Evolutionary conservation across 805 yeast genomes (phyloP).

Genomic region (Teunomyces stri): DNA sequence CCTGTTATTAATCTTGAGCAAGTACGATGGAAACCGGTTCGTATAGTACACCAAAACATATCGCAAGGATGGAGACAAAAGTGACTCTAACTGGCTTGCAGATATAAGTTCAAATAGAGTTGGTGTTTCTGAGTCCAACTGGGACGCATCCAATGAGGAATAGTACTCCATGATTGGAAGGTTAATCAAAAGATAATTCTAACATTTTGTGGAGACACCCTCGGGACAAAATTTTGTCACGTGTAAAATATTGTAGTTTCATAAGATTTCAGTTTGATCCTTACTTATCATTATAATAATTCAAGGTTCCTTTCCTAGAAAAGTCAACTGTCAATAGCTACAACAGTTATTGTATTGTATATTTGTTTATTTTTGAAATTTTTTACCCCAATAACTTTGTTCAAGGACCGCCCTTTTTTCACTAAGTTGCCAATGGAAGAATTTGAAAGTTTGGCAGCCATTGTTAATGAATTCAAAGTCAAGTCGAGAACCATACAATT

Average conservation of each 20-base stretch:
- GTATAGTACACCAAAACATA: conserved; percentile 81
- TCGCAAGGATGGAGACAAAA: conserved; percentile 79
- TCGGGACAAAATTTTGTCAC: neutral
- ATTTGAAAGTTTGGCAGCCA: conserved; percentile 18
- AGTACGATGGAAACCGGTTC: conserved; percentile 67
- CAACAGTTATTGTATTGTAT: no score
- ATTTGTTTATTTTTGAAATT: no score
- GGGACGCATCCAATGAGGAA: conserved; percentile 73
- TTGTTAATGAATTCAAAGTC: conserved; percentile 16
- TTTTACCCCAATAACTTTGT: neutral
- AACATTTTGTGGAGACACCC: conserved; percentile 7
- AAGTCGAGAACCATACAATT: conserved; percentile 13
- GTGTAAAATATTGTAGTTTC: neutral
- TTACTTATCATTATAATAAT: neutral
- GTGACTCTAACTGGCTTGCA: conserved; percentile 69
- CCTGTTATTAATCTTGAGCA: conserved; percentile 57
- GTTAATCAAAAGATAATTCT: neutral
- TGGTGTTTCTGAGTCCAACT: conserved; percentile 72
- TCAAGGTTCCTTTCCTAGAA: neutral
- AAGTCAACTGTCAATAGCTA: neutral
- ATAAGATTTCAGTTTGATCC: neutral
- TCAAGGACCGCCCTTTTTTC: neutral
- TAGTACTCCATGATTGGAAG: conserved; percentile 66
- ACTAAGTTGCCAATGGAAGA: conserved; percentile 15
- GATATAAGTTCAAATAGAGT: conserved; percentile 87